Evolutionary conservation across 768 basidiomycete genomes (phyloP), one percentile per base, ranked within the genome.

Genomic region (Tylopilus sp.): DNA sequence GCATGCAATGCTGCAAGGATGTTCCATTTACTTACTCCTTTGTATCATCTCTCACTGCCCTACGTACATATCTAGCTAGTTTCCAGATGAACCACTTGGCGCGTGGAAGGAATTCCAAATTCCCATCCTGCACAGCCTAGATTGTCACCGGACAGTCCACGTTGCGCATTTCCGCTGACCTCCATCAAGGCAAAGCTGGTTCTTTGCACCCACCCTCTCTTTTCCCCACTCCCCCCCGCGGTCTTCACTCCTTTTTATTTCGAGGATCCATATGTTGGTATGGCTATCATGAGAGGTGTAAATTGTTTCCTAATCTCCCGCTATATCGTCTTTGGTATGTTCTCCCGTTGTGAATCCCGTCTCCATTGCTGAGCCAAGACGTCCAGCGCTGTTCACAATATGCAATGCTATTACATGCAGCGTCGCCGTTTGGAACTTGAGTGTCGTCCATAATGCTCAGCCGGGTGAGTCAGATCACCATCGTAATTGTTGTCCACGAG

Each of bases 371-470:
- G 43, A 57, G 45, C 31, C 20, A 42, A 3, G 17, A 30, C 22
- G 6, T 3, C n/a, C 39, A 89, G 86, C 71, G 61, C 54, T 80
- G 41, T 83, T 85, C 66, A 75, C 82, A 57, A 64, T 80, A 55
- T 88, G 79, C 67, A 85, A 79, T 71, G 82, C 85, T 42, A 72
- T 86, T 58, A 74, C 81, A 50, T 79, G 81, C 53, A 82, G 80
- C 58, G 74, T 81, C 26, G 81, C 85, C 49, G 81, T 83, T 18
- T 88, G 86, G 86, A 86, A 88, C 67, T 63, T 79, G 40, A 79
- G 79, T 57, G 69, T 86, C 56, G 68, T 75, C 40, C 66, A 71
- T 49, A 51, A 66, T 36, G 50, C 64, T 31, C 63, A 64, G 57
- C 66, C 71, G 44, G 57, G 83, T 83, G 58, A 44, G 79, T n/a